phyloP scores from a whole-genome alignment of 176 grass and related monocot species.

The Miscanthus lutarioriparius region DNA sequence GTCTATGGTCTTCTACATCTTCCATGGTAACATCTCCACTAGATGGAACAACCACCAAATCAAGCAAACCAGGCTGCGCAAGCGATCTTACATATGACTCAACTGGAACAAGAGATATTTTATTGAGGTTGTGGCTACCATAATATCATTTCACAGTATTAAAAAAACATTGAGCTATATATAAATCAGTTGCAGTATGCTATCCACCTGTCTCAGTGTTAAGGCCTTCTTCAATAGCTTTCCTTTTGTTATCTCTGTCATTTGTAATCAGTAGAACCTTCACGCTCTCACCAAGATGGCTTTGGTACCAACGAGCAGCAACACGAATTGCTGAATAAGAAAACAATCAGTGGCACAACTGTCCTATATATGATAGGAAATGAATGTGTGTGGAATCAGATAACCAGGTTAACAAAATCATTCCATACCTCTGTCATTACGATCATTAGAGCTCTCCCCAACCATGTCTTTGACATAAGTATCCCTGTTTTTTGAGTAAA shows the following conservation, averaged over 20 bases:
- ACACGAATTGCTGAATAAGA: conserved; percentile 77
- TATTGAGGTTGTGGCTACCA: conserved; percentile 19
- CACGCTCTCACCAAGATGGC: conserved; percentile 64
- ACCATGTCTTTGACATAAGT: conserved; percentile 97
- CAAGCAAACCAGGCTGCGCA: conserved; percentile 85
- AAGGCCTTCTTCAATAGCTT: conserved; percentile 85
- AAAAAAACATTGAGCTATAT: background rate
- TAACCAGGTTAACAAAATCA: background rate
- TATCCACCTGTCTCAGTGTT: conserved; percentile 73
- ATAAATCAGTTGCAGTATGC: background rate
- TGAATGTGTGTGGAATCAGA: background rate
- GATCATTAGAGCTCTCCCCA: conserved; percentile 95
- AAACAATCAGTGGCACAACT: conserved; percentile 5
- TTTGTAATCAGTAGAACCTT: conserved; percentile 88
- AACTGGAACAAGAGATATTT: conserved; percentile 58
- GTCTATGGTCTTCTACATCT: conserved; percentile 83
- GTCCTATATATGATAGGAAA: background rate
- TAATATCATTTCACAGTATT: conserved; percentile 13
- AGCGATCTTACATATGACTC: conserved; percentile 92
- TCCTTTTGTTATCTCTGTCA: conserved; percentile 85
- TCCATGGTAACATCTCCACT: conserved; percentile 80
- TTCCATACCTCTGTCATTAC: conserved; percentile 83
- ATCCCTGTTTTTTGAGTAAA: conserved; percentile 64
- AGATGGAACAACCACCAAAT: conserved; percentile 68
- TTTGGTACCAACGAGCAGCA: conserved; percentile 95